A percentile compares a stretch with the other conserved stretches of the same genome.
Evolutionary conservation across 176 grass and related monocot genomes (phyloP).

Genomic region (Carex littledalei): DNA sequence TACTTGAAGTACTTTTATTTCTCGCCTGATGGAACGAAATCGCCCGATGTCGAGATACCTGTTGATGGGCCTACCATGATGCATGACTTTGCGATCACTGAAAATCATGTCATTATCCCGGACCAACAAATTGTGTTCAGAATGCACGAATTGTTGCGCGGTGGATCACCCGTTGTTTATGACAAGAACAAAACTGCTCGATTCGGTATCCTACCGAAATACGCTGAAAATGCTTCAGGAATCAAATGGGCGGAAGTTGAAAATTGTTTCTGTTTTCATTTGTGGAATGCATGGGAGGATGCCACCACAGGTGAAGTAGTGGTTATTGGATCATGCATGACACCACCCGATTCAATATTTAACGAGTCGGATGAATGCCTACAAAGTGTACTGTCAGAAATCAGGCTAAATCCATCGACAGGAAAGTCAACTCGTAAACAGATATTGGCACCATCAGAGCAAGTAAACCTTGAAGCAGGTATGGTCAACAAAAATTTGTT

Average conservation of each 20-base stretch:
- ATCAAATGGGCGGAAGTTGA: conserved; percentile 70
- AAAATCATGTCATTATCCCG: conserved; percentile 60
- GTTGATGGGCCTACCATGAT: conserved; percentile 76
- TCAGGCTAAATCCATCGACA: conserved; percentile 50
- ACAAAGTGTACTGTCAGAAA: conserved; percentile 69
- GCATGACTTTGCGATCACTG: conserved; percentile 86
- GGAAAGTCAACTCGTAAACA: conserved; percentile 41
- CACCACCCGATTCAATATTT: conserved; percentile 77
- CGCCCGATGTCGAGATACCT: conserved; percentile 59
- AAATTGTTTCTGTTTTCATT: conserved; percentile 90
- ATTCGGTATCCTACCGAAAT: conserved; percentile 64
- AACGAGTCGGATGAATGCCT: conserved; percentile 65
- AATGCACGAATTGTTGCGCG: conserved; percentile 69
- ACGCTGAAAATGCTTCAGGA: conserved; percentile 36
- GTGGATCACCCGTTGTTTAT: conserved; percentile 86
- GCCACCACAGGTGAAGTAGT: conserved; percentile 58
- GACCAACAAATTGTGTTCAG: conserved; percentile 93
- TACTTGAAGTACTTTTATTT: conserved; percentile 92
- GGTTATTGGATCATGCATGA: conserved; percentile 94
- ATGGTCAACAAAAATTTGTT: conserved; percentile 80
- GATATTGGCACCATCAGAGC: conserved; percentile 32
- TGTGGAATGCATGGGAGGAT: conserved; percentile 98
- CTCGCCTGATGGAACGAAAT: conserved; percentile 54
- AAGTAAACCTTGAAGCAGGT: conserved; percentile 88
- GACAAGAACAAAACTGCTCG: conserved; percentile 53